These are phyloP conservation scores for Xylaria sp. DNA, from an alignment of 2,329 filamentous ascomycete species.

Conservation along the genomic window DNA sequence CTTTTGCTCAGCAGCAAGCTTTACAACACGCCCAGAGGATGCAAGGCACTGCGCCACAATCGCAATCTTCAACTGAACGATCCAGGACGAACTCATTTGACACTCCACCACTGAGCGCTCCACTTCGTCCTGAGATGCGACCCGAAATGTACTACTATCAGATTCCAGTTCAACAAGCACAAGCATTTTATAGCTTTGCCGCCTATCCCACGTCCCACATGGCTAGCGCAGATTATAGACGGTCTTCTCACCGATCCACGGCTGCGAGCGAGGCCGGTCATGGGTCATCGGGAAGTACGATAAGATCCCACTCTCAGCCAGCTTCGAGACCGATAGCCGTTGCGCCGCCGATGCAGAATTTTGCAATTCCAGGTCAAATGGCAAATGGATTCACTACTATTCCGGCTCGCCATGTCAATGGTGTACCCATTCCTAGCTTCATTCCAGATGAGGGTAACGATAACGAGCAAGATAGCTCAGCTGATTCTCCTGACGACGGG, in stretches of 20 bases:
- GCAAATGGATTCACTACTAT: slow-evolving; percentile 53
- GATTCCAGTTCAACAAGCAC: slow-evolving; percentile 54
- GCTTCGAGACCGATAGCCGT: slow-evolving; percentile 60
- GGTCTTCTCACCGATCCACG: slow-evolving; percentile 66
- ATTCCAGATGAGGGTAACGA: slow-evolving; percentile 63
- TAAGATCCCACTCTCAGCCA: slow-evolving; percentile 75
- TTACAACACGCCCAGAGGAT: slow-evolving; percentile 58
- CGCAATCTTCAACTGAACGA: slow-evolving; percentile 58
- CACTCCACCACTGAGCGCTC: slow-evolving; percentile 68
- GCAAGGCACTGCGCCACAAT: slow-evolving; percentile 51
- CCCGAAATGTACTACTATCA: slow-evolving; percentile 67
- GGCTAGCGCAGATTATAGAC: slow-evolving; percentile 64
- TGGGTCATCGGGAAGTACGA: slow-evolving; percentile 62
- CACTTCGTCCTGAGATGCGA: slow-evolving; percentile 65
- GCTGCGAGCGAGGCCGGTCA: slow-evolving; percentile 61
- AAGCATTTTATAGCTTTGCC: slow-evolving; percentile 61
- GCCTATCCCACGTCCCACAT: slow-evolving; percentile 66
- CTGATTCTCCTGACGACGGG: slow-evolving; percentile 62
- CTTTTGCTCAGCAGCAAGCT: slow-evolving; percentile 57
- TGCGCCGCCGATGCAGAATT: slow-evolving; percentile 48
- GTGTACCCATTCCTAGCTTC: slow-evolving; percentile 65
- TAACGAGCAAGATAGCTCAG: slow-evolving; percentile 57
- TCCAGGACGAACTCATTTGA: slow-evolving; percentile 73
- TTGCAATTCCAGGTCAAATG: slow-evolving; percentile 50
- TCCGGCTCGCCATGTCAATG: slow-evolving; percentile 58